Conservation (phyloP, 805 yeast species). For the Kodamaea sagamina region DNA sequence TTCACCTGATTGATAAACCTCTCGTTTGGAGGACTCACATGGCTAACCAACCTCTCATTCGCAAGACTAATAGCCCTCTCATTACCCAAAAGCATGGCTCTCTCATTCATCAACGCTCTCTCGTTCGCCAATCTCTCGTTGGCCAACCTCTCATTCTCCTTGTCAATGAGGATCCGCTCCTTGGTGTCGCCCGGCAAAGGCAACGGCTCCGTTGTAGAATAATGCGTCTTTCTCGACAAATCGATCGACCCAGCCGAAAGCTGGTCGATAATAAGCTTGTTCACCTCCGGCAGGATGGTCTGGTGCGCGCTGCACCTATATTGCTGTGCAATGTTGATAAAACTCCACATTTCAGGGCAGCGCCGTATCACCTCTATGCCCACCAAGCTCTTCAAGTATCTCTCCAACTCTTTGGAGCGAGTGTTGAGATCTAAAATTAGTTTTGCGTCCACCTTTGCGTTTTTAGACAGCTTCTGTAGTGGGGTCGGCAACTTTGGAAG, state of each 20-base stretch:
- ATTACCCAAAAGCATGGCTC: neutral
- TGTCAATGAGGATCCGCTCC: neutral
- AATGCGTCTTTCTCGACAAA: slow-evolving; percentile 17
- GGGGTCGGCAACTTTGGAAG: slow-evolving; percentile 38
- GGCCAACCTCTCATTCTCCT: neutral
- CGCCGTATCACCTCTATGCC: neutral
- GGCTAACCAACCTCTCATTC: neutral
- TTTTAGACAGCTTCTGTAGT: slow-evolving; percentile 15
- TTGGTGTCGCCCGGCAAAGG: slow-evolving; percentile 17
- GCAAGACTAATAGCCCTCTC: slow-evolving; percentile 3
- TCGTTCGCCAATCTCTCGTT: neutral
- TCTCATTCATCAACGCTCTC: neutral
- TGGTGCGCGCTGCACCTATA: neutral
- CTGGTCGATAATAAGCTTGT: slow-evolving; percentile 10
- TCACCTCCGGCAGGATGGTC: slow-evolving; percentile 1
- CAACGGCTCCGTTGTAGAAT: slow-evolving; percentile 28
- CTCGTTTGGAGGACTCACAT: slow-evolving; percentile 1
- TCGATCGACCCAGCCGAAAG: slow-evolving; percentile 24
- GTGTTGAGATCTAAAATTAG: slow-evolving; percentile 13
- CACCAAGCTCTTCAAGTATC: slow-evolving; percentile 18
- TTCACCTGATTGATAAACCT: slow-evolving; percentile 7
- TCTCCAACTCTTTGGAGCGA: slow-evolving; percentile 28
- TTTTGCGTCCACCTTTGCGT: slow-evolving; percentile 13
- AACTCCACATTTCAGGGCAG: slow-evolving; percentile 4
- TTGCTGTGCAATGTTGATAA: slow-evolving; percentile 12